Conservation (phyloP, 208 protist genomes). For the Leishmania major region DNA sequence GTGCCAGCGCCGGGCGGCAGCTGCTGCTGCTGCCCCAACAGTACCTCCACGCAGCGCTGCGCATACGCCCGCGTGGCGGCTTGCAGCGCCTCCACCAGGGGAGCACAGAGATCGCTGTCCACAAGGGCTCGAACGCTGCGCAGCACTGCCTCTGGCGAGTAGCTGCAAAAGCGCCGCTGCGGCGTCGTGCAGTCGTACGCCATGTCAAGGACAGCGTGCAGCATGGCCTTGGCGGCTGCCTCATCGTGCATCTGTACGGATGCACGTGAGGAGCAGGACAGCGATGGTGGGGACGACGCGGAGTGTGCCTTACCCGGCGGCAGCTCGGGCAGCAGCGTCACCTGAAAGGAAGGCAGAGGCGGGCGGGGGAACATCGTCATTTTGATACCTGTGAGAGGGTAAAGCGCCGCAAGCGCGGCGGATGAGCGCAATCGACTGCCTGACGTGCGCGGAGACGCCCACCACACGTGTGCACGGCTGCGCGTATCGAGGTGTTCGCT, state of each 20-base stretch:
- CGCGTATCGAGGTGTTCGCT: constrained; percentile 3
- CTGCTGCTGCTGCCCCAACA: constrained; percentile 14
- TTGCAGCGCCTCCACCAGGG: constrained; percentile 38
- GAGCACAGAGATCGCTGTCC: constrained; percentile 30
- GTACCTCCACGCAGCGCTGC: constrained; percentile 12
- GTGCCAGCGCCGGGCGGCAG: constrained; percentile 4
- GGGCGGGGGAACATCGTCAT: constrained; percentile 24
- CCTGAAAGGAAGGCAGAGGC: constrained; percentile 24
- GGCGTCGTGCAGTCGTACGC: constrained; percentile 13
- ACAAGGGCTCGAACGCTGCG: constrained; percentile 60
- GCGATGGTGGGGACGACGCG: neutral
- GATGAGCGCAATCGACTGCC: neutral
- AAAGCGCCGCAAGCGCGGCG: neutral
- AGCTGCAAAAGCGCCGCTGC: constrained; percentile 36
- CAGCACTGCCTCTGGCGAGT: constrained; percentile 53
- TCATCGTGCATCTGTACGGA: constrained; percentile 10
- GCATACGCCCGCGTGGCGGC: constrained; percentile 31
- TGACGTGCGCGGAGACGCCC: neutral
- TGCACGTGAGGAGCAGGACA: constrained; percentile 1
- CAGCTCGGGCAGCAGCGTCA: constrained; percentile 29
- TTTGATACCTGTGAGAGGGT: neutral
- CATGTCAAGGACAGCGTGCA: constrained; percentile 37
- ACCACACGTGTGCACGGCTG: neutral
- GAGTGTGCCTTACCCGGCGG: neutral
- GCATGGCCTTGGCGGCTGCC: constrained; percentile 35